Percentiles rank a stretch among this genome's conserved stretches.
These are phyloP conservation scores for Komagataea norvegica DNA, from an alignment of 1,139 yeast species.

Conservation along the genomic window DNA sequence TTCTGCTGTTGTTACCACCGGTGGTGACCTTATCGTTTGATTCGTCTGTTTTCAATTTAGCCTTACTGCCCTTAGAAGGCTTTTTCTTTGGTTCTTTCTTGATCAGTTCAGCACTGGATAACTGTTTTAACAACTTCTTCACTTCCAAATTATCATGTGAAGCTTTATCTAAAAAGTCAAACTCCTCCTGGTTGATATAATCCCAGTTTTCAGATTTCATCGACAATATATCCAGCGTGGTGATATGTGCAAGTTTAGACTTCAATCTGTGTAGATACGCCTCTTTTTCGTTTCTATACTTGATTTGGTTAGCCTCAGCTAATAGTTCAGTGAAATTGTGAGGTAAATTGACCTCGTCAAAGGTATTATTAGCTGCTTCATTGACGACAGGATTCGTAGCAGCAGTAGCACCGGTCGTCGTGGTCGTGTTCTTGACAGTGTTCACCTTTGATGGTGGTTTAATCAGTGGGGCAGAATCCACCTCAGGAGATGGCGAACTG, in stretches of 20 bases:
- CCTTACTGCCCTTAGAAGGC: background rate
- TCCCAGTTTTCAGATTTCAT: conserved; percentile 25
- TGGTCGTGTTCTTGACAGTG: background rate
- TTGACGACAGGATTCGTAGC: background rate
- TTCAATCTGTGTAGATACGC: conserved; percentile 20
- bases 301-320: conserved; percentile 19
- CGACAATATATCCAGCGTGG: conserved; percentile 25
- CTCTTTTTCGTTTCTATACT: conserved; percentile 22
- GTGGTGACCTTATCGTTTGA: no score
- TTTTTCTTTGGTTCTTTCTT: conserved; percentile 18
- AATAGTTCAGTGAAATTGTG: conserved; percentile 15
- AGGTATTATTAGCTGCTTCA: background rate
- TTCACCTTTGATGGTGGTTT: background rate
- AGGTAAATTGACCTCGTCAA: conserved; percentile 2
- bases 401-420: no score
- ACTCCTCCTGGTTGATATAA: conserved; percentile 23
- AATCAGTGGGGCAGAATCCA: no score
- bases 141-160: conserved; percentile 24
- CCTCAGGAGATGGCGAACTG: conserved; percentile 8
- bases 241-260: conserved; percentile 24
- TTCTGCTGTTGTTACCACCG: conserved; percentile 9
- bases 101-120: conserved; percentile 22
- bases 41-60: background rate
- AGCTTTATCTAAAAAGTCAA: conserved; percentile 23
- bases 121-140: conserved; percentile 26